A percentile compares a stretch with the other conserved stretches of the same genome.
phyloP scores from a whole-genome alignment of 2,329 filamentous ascomycete genomes.

The Scorias spongiosa region DNA sequence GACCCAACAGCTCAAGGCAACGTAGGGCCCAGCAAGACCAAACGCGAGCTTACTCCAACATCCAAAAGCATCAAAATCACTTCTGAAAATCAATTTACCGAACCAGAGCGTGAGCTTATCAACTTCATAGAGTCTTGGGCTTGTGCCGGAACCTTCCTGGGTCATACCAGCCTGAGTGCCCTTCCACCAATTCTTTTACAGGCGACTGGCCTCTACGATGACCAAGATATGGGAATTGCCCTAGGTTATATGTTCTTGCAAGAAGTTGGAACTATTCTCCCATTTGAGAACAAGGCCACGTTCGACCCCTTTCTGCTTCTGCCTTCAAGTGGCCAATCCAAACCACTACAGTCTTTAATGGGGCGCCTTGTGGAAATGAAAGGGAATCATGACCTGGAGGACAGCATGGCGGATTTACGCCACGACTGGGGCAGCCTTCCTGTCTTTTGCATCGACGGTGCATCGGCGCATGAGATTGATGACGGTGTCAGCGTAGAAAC shows the following conservation, averaged over 20 bases:
- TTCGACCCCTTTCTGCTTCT: conserved; percentile 42
- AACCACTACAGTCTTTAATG: conserved; percentile 28
- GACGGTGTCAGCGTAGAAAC: conserved; percentile 60
- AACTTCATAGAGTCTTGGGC: conserved; percentile 57
- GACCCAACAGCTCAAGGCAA: conserved; percentile 18
- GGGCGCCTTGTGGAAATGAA: conserved; percentile 14
- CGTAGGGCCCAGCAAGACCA: conserved; percentile 25
- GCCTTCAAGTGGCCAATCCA: conserved; percentile 31
- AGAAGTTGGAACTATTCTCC: conserved; percentile 55
- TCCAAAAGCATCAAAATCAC: conserved; percentile 12
- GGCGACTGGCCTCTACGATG: conserved; percentile 45
- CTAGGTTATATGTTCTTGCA: conserved; percentile 54
- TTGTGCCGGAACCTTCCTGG: conserved; percentile 39
- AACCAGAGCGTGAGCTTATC: conserved; percentile 42
- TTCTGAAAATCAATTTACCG: conserved; percentile 27
- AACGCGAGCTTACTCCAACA: conserved; percentile 9
- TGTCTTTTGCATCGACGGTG: conserved; percentile 60
- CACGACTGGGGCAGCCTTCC: conserved; percentile 43
- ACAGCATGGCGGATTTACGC: conserved; percentile 42
- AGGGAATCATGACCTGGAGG: conserved; percentile 26
- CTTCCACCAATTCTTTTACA: conserved; percentile 51
- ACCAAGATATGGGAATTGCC: conserved; percentile 31
- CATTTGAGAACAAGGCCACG: conserved; percentile 53
- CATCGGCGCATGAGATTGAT: conserved; percentile 55
- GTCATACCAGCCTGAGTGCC: conserved; percentile 39